phyloP scores from a whole-genome alignment of 306 rosid genomes.

The Ceratonia siliqua region DNA sequence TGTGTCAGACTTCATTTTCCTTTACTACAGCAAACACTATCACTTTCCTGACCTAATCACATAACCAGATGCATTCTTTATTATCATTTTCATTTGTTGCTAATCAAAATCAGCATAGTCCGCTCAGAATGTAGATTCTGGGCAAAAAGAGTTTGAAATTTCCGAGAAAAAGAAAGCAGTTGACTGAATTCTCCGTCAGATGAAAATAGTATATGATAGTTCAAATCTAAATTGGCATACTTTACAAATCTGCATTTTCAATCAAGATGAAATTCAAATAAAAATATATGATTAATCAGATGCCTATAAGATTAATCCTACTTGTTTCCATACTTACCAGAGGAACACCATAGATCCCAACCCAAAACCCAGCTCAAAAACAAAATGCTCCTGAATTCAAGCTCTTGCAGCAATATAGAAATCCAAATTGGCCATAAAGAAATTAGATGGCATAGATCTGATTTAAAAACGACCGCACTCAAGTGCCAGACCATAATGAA shows the following conservation, averaged over 20 bases:
- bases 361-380: constrained; percentile 30
- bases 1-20: constrained; percentile 84
- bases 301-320: constrained; percentile 45
- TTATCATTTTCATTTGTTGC: constrained; percentile 14
- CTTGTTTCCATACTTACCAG: constrained; percentile 37
- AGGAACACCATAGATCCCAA: constrained; percentile 61
- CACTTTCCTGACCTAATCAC: constrained; percentile 49
- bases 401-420: constrained; percentile 42
- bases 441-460: constrained; percentile 70
- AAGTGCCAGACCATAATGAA: constrained; percentile 37
- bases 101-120: constrained; percentile 31
- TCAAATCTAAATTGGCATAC: constrained; percentile 42
- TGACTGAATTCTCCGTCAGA: constrained; percentile 26
- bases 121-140: constrained; percentile 42
- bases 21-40: constrained; percentile 34
- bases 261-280: constrained; percentile 26
- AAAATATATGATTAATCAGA: constrained; percentile 29
- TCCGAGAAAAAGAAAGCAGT: background rate
- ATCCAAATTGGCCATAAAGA: constrained; percentile 41
- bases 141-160: background rate
- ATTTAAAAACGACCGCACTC: constrained; percentile 45
- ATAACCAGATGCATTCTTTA: constrained; percentile 33
- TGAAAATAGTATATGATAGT: background rate
- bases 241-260: constrained; percentile 47
- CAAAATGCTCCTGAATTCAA: constrained; percentile 31